These are phyloP conservation scores for Chrysoporthe cubensis DNA, from an alignment of 2,329 filamentous ascomycete genomes.

Conservation along the genomic window DNA sequence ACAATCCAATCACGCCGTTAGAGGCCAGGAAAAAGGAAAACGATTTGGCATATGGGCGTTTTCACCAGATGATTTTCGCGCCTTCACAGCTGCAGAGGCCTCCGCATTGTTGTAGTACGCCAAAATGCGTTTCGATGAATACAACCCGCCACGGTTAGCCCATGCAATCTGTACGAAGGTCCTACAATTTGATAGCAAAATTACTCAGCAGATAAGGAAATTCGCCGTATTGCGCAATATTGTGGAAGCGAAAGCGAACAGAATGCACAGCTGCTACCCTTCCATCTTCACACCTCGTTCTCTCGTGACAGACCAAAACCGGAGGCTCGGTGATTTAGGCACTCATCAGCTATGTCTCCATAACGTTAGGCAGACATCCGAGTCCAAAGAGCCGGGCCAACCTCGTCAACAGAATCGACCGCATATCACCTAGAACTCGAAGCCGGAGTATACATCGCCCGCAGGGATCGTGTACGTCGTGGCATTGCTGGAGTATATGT, in stretches of 20 bases:
- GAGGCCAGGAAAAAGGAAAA: not conserved
- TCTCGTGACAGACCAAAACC: not conserved
- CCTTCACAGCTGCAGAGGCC: not conserved
- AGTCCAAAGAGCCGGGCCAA: not conserved
- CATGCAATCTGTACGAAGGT: not conserved
- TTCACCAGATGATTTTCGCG: not conserved
- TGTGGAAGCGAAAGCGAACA: not conserved
- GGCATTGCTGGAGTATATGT: constrained; percentile 49
- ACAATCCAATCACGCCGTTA: not conserved
- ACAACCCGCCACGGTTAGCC: not conserved
- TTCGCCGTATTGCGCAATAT: not conserved
- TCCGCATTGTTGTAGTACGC: not conserved
- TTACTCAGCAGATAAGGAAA: not conserved
- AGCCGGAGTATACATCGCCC: constrained; percentile 53
- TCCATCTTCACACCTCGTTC: not conserved
- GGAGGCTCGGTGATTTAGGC: not conserved
- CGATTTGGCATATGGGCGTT: not conserved
- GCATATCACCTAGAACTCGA: constrained; percentile 18
- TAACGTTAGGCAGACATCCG: not conserved
- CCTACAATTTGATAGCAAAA: not conserved
- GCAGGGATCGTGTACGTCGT: constrained; percentile 53
- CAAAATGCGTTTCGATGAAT: not conserved
- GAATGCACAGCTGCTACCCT: not conserved
- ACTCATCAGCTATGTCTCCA: not conserved
- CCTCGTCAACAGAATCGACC: no score